Percentiles rank a stretch among this genome's conserved stretches.
Conservation (phyloP, 441 rosid species). For the Codiaeum variegatum region DNA sequence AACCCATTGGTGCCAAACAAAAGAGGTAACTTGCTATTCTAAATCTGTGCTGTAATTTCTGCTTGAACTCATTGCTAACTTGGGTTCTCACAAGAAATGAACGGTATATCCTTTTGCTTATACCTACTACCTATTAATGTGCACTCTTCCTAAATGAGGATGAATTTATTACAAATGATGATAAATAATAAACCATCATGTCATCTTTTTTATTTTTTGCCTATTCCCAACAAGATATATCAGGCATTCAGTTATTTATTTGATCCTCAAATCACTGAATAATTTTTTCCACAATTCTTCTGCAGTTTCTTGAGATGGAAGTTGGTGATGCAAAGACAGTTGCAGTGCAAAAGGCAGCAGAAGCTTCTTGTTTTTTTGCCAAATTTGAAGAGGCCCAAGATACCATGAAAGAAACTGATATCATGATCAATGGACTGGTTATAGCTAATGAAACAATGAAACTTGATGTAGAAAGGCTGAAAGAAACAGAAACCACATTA, state of each 20-base stretch:
- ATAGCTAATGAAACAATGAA: constrained; percentile 80
- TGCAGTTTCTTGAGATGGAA: constrained; percentile 76
- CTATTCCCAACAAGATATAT: neutral
- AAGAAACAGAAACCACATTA: constrained; percentile 40
- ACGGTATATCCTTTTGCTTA: neutral
- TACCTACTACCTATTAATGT: neutral
- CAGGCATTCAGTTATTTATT: neutral
- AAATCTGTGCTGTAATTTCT: neutral
- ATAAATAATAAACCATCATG: neutral
- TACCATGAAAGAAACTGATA: constrained; percentile 83
- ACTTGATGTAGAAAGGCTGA: constrained; percentile 54
- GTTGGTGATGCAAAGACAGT: constrained; percentile 62
- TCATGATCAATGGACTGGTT: constrained; percentile 71
- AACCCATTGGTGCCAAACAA: constrained; percentile 42
- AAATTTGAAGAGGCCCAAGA: constrained; percentile 94
- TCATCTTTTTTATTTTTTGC: neutral
- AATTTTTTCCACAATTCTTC: constrained; percentile 11
- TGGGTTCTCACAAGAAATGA: constrained; percentile 3
- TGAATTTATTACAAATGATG: neutral
- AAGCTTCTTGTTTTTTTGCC: constrained; percentile 63
- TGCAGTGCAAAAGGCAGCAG: constrained; percentile 61
- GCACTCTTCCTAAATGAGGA: neutral
- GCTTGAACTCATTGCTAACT: neutral
- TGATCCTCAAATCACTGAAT: neutral
- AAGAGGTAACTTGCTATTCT: constrained; percentile 46